Evolutionary conservation across 345 rosid genomes (phyloP), one percentile per base, ranked within the genome.

Genomic region (Lepidium aucheri): DNA sequence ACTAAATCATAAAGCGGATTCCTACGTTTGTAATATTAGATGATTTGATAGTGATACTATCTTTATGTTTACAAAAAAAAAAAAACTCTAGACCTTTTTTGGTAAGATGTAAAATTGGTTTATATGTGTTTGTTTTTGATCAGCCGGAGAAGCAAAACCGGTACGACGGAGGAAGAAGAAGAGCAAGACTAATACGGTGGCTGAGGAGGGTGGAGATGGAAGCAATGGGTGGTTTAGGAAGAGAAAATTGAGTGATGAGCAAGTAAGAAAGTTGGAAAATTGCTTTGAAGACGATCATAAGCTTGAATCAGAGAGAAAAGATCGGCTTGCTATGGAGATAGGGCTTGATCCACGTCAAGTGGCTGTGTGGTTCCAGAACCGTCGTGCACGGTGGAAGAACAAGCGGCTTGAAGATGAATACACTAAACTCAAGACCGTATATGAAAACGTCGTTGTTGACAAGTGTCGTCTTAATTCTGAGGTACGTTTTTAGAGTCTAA

Each of bases 341-440:
- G 96, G 95, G 1, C 88, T 94, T 33, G 89, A 88, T 30, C 90
- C 99, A 15, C 90, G 99, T 26, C 99, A 94, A 57, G 97, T 94
- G 0, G 99, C 97, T 1, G 89, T 94, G 7, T 94, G 99, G 99
- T 94, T 88, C 63, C 99, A 94, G 57, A 94, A 94, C 84, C 79
- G 96, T n/a, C 78, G 97, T 46, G 92, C 97, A 14, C 81, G 99
- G 10, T 88, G 84, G 85, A 94, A 88, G 85, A 83, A 79, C 80
- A 94, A 94, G 84, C 79, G 76, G 78, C 84, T 94, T 5, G 96
- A 94, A 68, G 91, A 94, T 72, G 92, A 87, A 67, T 85, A 85
- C 46, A 30, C 43, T 11, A 82, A 65, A 71, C 55, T 94, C 44
- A 90, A 83, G 52, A 49, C 81, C 1, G 43, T 56, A 17, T 77